Conservation (phyloP, 2,329 filamentous ascomycete genomes). For the Akanthomyces muscarius region DNA sequence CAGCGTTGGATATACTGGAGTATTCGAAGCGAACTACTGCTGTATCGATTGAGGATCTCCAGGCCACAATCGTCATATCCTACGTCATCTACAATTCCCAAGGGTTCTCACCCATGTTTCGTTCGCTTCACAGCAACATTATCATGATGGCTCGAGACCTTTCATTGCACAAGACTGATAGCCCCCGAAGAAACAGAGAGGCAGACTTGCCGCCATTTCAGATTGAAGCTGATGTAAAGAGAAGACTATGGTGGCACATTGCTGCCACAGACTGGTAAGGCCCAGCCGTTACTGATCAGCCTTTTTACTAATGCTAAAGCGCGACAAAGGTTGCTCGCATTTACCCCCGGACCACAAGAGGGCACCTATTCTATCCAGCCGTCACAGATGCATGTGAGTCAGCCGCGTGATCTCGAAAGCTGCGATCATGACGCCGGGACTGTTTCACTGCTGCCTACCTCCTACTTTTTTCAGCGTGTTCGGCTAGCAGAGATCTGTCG, state of each 20-base stretch:
- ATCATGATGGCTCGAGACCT: not conserved
- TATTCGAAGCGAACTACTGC: not conserved
- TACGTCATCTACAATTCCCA: slow-evolving; percentile 4
- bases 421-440: not conserved
- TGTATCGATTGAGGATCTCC: not conserved
- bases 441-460: not conserved
- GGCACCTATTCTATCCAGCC: slow-evolving; percentile 8
- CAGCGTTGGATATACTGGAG: not conserved
- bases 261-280: slow-evolving; percentile 7
- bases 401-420: not conserved
- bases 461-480: slow-evolving; percentile 14
- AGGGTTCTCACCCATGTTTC: slow-evolving; percentile 6
- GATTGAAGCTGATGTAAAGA: not conserved
- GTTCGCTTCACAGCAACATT: slow-evolving; percentile 2
- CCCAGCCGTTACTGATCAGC: not conserved
- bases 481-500: slow-evolving; percentile 18
- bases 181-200: not conserved
- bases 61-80: slow-evolving; percentile 2
- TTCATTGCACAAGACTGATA: slow-evolving; percentile 2
- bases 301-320: not conserved
- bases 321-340: slow-evolving; percentile 1
- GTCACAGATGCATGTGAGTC: slow-evolving; percentile 4
- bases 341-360: slow-evolving; percentile 2
- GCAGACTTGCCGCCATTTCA: not conserved
- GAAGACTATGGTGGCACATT: slow-evolving; percentile 10